These are phyloP conservation scores for Fusarium ambrosium DNA, from an alignment of 2,329 filamentous ascomycete species.

Conservation along the genomic window DNA sequence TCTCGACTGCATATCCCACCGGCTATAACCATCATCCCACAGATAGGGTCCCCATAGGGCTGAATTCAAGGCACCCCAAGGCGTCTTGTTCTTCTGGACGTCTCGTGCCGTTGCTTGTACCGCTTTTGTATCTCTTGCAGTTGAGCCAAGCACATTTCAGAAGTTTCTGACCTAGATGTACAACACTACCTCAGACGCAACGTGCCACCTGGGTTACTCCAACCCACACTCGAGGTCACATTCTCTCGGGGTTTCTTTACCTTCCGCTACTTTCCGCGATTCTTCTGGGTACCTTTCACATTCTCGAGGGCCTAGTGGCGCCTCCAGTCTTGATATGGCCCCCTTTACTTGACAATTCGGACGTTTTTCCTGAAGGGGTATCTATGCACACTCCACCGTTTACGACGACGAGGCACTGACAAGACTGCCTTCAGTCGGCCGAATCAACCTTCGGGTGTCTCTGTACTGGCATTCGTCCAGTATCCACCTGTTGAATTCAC, in stretches of 20 bases:
- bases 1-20: conserved; percentile 12
- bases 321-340: conserved; percentile 8
- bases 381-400: conserved; percentile 24
- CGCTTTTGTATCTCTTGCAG: conserved; percentile 22
- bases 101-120: conserved; percentile 28
- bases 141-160: conserved; percentile 12
- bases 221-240: conserved; percentile 1
- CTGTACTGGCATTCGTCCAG: conserved; percentile 32
- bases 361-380: conserved; percentile 24
- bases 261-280: conserved; percentile 4
- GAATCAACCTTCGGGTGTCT: conserved; percentile 15
- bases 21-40: conserved; percentile 13
- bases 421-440: conserved; percentile 11
- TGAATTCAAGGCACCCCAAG: conserved; percentile 14
- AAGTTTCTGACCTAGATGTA: conserved; percentile 6
- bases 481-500: conserved; percentile 34
- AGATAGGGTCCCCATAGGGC: conserved; percentile 4
- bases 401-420: conserved; percentile 3
- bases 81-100: background rate
- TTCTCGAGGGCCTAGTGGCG: conserved; percentile 4
- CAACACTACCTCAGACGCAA: background rate
- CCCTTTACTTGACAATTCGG: conserved; percentile 7
- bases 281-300: conserved; percentile 17
- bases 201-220: background rate
- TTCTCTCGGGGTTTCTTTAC: conserved; percentile 1